These are phyloP conservation scores for Limnomonas spitsbergensis DNA, from an alignment of 139 green algal genomes.

Conservation along the genomic window DNA sequence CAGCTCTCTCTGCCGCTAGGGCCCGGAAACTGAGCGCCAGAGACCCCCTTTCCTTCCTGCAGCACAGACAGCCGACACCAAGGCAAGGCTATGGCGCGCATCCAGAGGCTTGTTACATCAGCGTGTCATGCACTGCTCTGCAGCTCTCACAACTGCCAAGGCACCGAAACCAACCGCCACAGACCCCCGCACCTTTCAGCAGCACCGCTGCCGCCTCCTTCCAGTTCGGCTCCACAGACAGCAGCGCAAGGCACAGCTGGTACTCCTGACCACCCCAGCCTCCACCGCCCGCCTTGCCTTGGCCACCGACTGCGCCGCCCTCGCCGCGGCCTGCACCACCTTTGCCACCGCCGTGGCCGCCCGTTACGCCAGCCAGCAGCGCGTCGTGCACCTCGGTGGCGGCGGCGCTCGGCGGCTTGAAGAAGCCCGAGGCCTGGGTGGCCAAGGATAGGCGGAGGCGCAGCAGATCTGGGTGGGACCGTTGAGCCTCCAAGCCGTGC, in stretches of 20 bases:
- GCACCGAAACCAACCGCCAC: no score
- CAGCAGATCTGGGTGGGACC: background rate
- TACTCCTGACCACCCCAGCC: background rate
- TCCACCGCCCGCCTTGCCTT: background rate
- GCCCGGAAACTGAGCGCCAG: no score
- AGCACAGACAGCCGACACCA: no score
- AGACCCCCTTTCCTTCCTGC: no score
- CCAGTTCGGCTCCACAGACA: background rate
- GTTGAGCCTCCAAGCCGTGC: background rate
- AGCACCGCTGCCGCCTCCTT: background rate
- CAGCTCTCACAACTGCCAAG: no score
- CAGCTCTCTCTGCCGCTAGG: no score
- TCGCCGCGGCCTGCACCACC: background rate
- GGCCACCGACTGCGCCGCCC: background rate
- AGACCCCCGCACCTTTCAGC: background rate
- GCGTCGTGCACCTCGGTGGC: background rate
- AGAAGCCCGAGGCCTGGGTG: no score
- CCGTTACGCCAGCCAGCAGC: background rate
- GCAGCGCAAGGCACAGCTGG: conserved; percentile 8
- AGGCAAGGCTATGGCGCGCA: no score
- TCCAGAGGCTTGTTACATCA: no score
- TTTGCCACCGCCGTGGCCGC: background rate
- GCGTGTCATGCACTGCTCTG: no score
- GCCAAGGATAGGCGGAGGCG: background rate
- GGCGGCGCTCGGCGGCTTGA: no score